These are phyloP conservation scores for Liriodendron chinense DNA, from an alignment of 164 flowering plant genomes.

Conservation along the genomic window DNA sequence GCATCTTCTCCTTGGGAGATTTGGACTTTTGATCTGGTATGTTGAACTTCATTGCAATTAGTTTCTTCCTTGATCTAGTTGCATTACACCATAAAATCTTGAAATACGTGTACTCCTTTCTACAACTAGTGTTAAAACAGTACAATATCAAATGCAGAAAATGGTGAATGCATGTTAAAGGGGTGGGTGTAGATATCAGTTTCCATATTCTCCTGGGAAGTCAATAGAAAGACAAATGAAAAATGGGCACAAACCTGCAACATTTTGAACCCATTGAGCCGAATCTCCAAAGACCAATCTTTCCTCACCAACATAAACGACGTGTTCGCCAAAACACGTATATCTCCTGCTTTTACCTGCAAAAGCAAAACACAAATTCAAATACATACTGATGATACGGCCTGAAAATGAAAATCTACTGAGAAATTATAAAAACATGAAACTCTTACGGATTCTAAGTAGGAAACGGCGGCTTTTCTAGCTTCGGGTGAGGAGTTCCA, in stretches of 20 bases:
- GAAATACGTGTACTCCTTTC: no score
- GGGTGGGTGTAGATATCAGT: no score
- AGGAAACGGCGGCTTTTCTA: conserved; percentile 68
- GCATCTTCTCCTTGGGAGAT: neutral
- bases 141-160: neutral
- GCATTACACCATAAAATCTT: no score
- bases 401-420: neutral
- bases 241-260: conserved; percentile 54
- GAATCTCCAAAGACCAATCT: conserved; percentile 88
- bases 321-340: conserved; percentile 60
- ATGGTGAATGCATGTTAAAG: neutral
- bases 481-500: conserved; percentile 74
- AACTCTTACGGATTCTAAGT: conserved; percentile 62
- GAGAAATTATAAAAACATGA: neutral
- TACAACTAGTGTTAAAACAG: neutral
- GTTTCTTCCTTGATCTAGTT: no score
- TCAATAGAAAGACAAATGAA: neutral
- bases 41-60: no score
- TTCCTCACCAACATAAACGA: conserved; percentile 74
- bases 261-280: conserved; percentile 90
- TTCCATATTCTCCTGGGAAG: neutral
- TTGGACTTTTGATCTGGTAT: neutral
- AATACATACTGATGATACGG: neutral
- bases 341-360: conserved; percentile 88
- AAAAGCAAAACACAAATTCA: conserved; percentile 1